Evolutionary conservation across 2,329 filamentous ascomycete genomes (phyloP), one percentile per base, ranked within the genome.

Genomic region (Taxawa tesnikishii): DNA sequence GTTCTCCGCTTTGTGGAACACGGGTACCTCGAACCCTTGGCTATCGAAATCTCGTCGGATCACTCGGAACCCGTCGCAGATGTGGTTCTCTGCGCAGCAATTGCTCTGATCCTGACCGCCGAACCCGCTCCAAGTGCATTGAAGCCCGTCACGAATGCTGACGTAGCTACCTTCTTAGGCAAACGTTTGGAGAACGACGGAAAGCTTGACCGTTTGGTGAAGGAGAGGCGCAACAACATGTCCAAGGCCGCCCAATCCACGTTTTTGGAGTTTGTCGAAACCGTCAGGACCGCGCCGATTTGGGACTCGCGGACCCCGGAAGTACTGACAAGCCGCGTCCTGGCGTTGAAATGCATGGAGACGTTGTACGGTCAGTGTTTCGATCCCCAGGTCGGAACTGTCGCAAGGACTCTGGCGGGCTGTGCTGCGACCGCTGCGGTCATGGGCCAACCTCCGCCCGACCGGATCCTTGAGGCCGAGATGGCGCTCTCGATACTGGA

Each of bases 1-100:
- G 61, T 73, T 16, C 63, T 66, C 12, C 76, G 81, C 39, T 85
- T 94, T 45, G 67, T 80, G 13, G 77, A 85, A 39, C 77, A 83
- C 42, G 73, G 75, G 5, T 73, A 80, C 34, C 80, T 83, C 39
- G 68, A 75, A 33, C 70, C 70, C 17, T 62, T 94, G 11, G 70
- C 84, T 32, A 64, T 70, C 27, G 68, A 71, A 26, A 62, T 81
- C 7, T 66, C 63, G 1, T 61, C 40, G 29, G 42, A 16, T 17
- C 16, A 31, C 23, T 54, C 43, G 36, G 68, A 60, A 37, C 43
- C 44, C 26, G 60, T 58, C 35, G 68, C 56, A 31, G 75, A 74
- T 5, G 80, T 79, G 46, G 59, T 74, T 2, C 63, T 84, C 10
- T 56, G 71, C n/a, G 69, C 73, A 2, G 67, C 73, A n/a, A 59